phyloP scores from a whole-genome alignment of 768 basidiomycete species.

The Trametes cubensis region DNA sequence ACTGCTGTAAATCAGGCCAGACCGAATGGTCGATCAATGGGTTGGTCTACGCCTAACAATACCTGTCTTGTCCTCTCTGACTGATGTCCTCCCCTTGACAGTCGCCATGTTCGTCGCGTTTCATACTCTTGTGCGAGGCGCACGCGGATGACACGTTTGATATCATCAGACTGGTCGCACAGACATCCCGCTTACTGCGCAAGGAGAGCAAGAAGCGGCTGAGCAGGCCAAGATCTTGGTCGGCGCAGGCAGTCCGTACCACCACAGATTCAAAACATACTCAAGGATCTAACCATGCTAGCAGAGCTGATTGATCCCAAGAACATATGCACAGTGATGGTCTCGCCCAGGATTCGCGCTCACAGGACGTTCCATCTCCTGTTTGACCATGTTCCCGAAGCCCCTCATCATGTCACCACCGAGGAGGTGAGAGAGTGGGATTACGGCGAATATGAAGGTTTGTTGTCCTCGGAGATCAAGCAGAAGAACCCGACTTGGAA shows the following conservation, averaged over 20 bases:
- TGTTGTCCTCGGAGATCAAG: slow-evolving; percentile 77
- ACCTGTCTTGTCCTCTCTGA: slow-evolving; percentile 10
- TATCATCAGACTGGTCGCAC: slow-evolving; percentile 73
- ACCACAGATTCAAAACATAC: not conserved
- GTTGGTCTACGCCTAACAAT: slow-evolving; percentile 40
- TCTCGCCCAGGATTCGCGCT: slow-evolving; percentile 89
- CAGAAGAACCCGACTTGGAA: slow-evolving; percentile 61
- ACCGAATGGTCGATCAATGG: slow-evolving; percentile 95
- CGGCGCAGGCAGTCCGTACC: slow-evolving; percentile 72
- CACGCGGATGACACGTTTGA: slow-evolving; percentile 9
- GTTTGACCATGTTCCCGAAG: slow-evolving; percentile 52
- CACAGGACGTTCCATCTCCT: slow-evolving; percentile 84
- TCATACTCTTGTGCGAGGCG: slow-evolving; percentile 9
- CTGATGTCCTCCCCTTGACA: slow-evolving; percentile 31
- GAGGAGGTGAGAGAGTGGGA: slow-evolving; percentile 86
- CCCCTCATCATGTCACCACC: slow-evolving; percentile 58
- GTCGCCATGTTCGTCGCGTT: slow-evolving; percentile 58
- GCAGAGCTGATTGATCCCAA: slow-evolving; percentile 77
- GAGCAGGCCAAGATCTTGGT: slow-evolving; percentile 67
- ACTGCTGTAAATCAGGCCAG: slow-evolving; percentile 56
- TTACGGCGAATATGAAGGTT: slow-evolving; percentile 89
- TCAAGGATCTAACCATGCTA: not conserved
- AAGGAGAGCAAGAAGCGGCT: slow-evolving; percentile 72
- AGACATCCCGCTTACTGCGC: slow-evolving; percentile 84
- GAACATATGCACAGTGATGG: slow-evolving; percentile 71